These are phyloP conservation scores for Pelargonium citronellum DNA, from an alignment of 441 rosid species.

Conservation along the genomic window DNA sequence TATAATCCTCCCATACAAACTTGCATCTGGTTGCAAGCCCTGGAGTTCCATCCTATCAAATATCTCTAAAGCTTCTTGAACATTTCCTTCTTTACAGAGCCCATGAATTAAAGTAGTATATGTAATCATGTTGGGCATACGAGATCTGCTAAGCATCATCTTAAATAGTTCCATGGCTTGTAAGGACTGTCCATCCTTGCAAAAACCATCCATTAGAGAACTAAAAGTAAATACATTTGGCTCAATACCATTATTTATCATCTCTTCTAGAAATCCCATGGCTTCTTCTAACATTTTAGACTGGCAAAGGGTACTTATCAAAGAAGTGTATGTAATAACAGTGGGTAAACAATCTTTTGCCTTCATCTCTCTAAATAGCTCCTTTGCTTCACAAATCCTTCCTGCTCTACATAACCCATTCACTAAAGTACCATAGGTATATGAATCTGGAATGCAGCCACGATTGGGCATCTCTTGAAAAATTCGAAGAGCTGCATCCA, in stretches of 20 bases:
- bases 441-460: constrained; percentile 67
- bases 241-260: constrained; percentile 55
- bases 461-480: constrained; percentile 73
- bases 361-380: constrained; percentile 72
- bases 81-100: constrained; percentile 61
- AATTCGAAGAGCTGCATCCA: constrained; percentile 66
- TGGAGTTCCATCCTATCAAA: constrained; percentile 89
- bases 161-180: constrained; percentile 59
- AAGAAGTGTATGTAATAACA: constrained; percentile 70
- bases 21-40: constrained; percentile 81
- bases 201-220: constrained; percentile 77
- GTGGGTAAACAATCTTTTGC: constrained; percentile 60
- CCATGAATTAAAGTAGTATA: constrained; percentile 64
- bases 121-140: constrained; percentile 61
- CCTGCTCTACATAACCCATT: constrained; percentile 74
- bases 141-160: constrained; percentile 47
- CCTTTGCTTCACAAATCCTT: constrained; percentile 56
- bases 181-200: constrained; percentile 52
- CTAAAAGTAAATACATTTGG: constrained; percentile 86
- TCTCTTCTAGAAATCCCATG: constrained; percentile 54
- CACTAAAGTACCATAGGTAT: constrained; percentile 83
- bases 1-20: constrained; percentile 69
- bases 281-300: constrained; percentile 52
- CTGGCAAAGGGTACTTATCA: constrained; percentile 71
- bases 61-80: constrained; percentile 57